Conservation (phyloP, 768 basidiomycete species). For the Pleurotus platypus region DNA sequence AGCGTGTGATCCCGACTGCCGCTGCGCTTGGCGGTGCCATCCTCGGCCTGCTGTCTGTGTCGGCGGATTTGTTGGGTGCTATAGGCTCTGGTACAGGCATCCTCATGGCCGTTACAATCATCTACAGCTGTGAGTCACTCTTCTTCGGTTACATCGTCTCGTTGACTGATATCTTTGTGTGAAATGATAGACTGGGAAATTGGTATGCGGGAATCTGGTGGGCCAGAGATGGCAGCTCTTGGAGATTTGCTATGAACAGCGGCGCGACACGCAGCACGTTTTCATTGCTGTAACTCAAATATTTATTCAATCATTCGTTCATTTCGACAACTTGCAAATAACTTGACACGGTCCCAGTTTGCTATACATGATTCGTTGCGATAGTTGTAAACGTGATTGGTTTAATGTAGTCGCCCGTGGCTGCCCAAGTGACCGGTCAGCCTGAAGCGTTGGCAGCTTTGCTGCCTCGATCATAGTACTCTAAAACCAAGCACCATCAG, state of each 20-base stretch:
- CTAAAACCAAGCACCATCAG: no score
- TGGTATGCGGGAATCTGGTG: constrained; percentile 82
- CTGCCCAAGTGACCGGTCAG: no score
- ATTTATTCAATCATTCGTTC: no score
- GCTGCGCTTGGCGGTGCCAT: constrained; percentile 97
- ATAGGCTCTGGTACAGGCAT: constrained; percentile 96
- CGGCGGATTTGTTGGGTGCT: constrained; percentile 93
- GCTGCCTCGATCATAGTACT: no score
- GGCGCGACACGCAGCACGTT: no score
- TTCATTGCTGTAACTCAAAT: no score
- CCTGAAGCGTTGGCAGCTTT: no score
- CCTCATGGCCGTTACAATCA: constrained; percentile 96
- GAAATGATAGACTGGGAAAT: constrained; percentile 82
- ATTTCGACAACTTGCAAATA: no score
- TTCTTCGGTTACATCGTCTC: constrained; percentile 8
- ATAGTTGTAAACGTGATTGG: no score
- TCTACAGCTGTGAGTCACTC: constrained; percentile 76
- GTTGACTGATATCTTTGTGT: neutral
- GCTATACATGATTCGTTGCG: no score
- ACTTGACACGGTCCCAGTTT: no score
- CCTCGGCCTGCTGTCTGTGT: constrained; percentile 85
- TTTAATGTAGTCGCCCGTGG: no score
- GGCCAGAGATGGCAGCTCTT: constrained; percentile 78
- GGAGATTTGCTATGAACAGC: constrained; percentile 64
- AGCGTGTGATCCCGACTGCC: constrained; percentile 95